These are phyloP conservation scores for Stachybotrys chartarum DNA, from an alignment of 2,329 filamentous ascomycete genomes.

Conservation along the genomic window DNA sequence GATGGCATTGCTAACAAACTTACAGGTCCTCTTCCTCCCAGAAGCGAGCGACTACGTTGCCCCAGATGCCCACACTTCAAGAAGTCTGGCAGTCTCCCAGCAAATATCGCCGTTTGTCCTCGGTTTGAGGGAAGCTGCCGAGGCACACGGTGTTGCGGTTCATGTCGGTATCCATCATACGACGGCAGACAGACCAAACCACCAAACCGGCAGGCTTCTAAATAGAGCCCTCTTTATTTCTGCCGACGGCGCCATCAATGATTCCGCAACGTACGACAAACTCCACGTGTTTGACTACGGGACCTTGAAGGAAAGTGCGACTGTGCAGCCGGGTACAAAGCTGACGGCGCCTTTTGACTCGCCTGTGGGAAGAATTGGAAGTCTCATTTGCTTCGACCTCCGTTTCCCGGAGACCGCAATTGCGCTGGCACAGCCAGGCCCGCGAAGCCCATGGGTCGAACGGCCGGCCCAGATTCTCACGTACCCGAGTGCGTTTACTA, in stretches of 20 bases:
- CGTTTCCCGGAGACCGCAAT: conserved; percentile 73
- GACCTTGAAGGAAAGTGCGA: conserved; percentile 40
- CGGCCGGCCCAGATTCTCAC: conserved; percentile 64
- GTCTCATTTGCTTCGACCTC: conserved; percentile 86
- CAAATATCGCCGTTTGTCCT: conserved; percentile 64
- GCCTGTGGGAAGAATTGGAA: conserved; percentile 65
- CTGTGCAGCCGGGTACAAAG: conserved; percentile 58
- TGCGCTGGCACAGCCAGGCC: conserved; percentile 45
- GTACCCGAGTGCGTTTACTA: conserved; percentile 86
- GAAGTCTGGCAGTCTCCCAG: conserved; percentile 63
- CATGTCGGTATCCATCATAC: conserved; percentile 86
- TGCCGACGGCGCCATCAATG: conserved; percentile 32
- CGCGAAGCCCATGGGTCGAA: conserved; percentile 19
- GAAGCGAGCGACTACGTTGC: conserved; percentile 90
- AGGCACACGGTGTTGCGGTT: conserved; percentile 57
- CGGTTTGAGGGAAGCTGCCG: conserved; percentile 65
- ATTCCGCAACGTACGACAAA: conserved; percentile 64
- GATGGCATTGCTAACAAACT: too few relatives aligned
- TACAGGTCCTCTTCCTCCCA: conserved; percentile 75
- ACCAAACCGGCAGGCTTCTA: conserved; percentile 26
- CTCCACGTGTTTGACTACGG: conserved; percentile 79
- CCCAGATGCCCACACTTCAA: conserved; percentile 56
- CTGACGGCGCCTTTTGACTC: conserved; percentile 68
- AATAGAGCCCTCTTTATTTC: conserved; percentile 49
- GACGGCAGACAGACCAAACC: conserved; percentile 16